These are phyloP conservation scores for Silene vulgaris DNA, from an alignment of 179 eudicot species.

Conservation along the genomic window DNA sequence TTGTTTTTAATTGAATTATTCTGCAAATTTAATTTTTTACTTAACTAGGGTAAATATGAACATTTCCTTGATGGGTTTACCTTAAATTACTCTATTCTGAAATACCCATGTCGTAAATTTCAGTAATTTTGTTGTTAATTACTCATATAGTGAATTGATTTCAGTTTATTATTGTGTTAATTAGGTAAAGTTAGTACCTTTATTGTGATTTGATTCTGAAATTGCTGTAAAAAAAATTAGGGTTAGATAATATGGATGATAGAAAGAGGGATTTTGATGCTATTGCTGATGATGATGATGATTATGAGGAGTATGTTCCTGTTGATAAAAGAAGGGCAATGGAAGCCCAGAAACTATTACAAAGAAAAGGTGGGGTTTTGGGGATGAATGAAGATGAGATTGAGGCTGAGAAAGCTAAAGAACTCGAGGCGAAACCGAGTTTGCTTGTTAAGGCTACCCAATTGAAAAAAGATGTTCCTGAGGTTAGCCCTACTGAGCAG, in stretches of 20 bases:
- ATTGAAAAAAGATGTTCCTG: conserved; percentile 65
- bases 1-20: neutral
- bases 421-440: conserved; percentile 63
- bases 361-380: conserved; percentile 50
- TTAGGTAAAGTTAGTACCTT: neutral
- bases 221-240: neutral
- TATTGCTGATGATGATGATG: conserved; percentile 53
- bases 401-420: conserved; percentile 46
- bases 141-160: neutral
- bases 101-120: neutral
- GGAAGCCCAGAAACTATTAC: conserved; percentile 62
- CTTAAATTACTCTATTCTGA: too few relatives aligned
- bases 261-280: conserved; percentile 33
- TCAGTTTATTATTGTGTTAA: neutral
- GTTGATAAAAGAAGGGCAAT: conserved; percentile 66
- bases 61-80: neutral
- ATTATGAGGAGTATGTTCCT: conserved; percentile 65
- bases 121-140: neutral
- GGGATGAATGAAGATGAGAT: conserved; percentile 39
- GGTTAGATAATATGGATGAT: conserved; percentile 25
- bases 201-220: neutral
- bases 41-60: neutral
- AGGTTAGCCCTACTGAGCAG: conserved; percentile 56
- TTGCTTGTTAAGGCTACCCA: conserved; percentile 72
- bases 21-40: neutral